These are phyloP conservation scores for Cutaneotrichosporon spelunceum DNA, from an alignment of 1,284 basidiomycete genomes.

Conservation along the genomic window DNA sequence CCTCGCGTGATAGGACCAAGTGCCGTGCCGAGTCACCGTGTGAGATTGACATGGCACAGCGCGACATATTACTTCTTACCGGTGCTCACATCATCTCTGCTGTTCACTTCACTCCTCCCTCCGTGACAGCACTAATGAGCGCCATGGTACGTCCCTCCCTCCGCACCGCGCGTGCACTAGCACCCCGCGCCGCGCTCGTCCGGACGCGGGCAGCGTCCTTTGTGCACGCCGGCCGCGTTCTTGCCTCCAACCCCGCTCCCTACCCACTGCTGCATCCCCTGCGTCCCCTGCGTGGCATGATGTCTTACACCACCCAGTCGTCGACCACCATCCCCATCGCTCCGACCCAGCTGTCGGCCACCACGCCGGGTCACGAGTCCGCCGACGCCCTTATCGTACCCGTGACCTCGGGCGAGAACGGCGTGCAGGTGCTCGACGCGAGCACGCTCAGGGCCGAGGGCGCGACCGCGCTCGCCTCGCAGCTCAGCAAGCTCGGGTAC, in stretches of 20 bases:
- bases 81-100: neutral
- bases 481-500: conserved; percentile 21
- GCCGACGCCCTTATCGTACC: conserved; percentile 16
- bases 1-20: neutral
- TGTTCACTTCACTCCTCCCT: neutral
- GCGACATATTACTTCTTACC: neutral
- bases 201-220: neutral
- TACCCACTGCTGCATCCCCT: neutral
- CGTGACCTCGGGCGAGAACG: conserved; percentile 7
- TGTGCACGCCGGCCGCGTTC: neutral
- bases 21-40: neutral
- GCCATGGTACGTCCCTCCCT: conserved; percentile 4
- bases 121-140: neutral
- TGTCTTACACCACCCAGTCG: conserved; percentile 15
- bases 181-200: neutral
- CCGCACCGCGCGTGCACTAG: neutral
- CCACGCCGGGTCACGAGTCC: neutral
- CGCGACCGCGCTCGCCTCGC: neutral
- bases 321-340: conserved; percentile 6
- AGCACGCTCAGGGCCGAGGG: conserved; percentile 1
- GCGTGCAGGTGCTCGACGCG: conserved; percentile 5
- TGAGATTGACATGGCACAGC: neutral
- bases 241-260: neutral
- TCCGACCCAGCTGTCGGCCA: conserved; percentile 10
- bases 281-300: neutral